phyloP scores from a whole-genome alignment of 768 basidiomycete species.

The Kwoniella europaea region DNA sequence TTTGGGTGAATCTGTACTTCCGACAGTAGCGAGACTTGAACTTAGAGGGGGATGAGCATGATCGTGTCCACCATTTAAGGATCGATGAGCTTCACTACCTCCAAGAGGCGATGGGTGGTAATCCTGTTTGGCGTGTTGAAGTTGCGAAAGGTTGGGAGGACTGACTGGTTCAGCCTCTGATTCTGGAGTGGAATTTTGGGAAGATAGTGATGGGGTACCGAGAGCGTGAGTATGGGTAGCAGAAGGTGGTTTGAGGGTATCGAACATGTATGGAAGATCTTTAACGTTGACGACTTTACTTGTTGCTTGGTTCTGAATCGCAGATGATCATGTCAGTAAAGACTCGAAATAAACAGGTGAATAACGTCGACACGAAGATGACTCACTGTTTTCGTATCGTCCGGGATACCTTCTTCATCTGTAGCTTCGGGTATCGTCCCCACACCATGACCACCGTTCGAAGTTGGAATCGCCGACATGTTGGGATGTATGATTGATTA shows the following conservation, averaged over 20 bases:
- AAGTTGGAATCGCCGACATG: constrained; percentile 10
- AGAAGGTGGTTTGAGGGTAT: constrained; percentile 20
- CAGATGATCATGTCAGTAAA: background rate
- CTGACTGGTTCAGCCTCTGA: constrained; percentile 33
- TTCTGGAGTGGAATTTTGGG: constrained; percentile 33
- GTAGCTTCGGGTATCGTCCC: constrained; percentile 22
- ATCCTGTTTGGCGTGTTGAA: constrained; percentile 15
- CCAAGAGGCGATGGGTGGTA: constrained; percentile 30
- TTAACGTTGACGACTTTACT: constrained; percentile 34
- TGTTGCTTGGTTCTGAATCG: background rate
- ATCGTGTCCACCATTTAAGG: constrained; percentile 21
- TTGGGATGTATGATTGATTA: background rate
- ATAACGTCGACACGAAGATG: background rate
- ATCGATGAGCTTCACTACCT: constrained; percentile 19
- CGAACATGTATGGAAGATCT: constrained; percentile 35
- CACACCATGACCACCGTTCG: constrained; percentile 18
- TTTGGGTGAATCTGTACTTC: constrained; percentile 2
- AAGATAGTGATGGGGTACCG: constrained; percentile 28
- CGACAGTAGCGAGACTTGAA: constrained; percentile 17
- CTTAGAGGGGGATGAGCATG: constrained; percentile 16
- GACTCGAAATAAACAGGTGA: background rate
- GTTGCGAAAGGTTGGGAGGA: constrained; percentile 11
- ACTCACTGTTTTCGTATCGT: constrained; percentile 26
- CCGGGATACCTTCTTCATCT: constrained; percentile 28
- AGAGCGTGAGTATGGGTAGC: constrained; percentile 15